Base-by-base conservation (phyloP, 2,329 filamentous ascomycete species). In the Colletotrichum destructivum region DNA sequence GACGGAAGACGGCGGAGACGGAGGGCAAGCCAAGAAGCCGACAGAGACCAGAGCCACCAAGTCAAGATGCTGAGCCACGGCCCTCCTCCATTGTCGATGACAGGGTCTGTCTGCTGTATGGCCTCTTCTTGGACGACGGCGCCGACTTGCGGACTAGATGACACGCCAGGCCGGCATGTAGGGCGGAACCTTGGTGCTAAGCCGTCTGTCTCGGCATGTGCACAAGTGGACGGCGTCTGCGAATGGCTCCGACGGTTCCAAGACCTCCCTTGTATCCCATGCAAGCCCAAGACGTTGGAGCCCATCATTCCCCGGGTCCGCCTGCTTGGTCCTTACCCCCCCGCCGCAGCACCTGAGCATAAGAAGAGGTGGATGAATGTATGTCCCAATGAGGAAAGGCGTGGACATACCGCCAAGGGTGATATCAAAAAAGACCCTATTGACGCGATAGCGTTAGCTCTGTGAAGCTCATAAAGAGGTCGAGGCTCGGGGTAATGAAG, bases 381-480 rank as follows among this genome's bases (percentile, higher is more conserved):
- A 74, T 79, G 82, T 31, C 62, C 26, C 21, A 23, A 51, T 35
- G 18, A 40, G 63, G n/a, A n/a, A 71, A 38, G 35, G 21, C 11
- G 26, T n/a, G 38, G 18, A 69, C 69, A 49, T 72, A 93, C 93
- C 93, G 85, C 93, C 93, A 69, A 96, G 86, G 4, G 93, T 93
- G 72, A 94, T 89, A 81, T 95, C 93, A 82, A 94, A 94, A 84
- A 95, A 93, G 75, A 92, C 90, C 77, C 86, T 88, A 74, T 74
- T 65, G 65, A 69, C 62, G 66, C 62, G 42, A 61, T 60, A 8
- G 54, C 31, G 57, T 72, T 74, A 74, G 71, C 60, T 42, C 40
- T 26, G 26, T 21, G 11, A 62, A 51, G 21, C 15, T 42, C n/a
- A 15, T 60, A 16, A 11, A 23, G 55, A 42, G 38, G n/a, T 15